phyloP scores from a whole-genome alignment of 495 filamentous ascomycete species.

The Trypethelium eluteriae region DNA sequence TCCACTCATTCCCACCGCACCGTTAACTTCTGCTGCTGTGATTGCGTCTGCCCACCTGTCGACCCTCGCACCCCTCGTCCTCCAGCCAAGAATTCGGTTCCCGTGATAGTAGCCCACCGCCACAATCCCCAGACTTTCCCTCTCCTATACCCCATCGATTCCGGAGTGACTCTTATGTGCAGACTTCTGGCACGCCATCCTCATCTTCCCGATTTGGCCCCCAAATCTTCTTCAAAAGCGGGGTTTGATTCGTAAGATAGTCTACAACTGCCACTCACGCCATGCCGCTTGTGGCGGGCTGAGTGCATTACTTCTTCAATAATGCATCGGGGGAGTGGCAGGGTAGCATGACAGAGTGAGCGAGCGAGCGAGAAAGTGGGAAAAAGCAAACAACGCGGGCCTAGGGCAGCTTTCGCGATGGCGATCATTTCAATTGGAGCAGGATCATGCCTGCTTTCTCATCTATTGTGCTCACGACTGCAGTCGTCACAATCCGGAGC shows the following conservation, averaged over 20 bases:
- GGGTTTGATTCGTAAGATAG: slow-evolving; percentile 4
- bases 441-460: slow-evolving; percentile 5
- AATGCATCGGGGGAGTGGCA: too few species aligned
- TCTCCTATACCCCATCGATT: background rate
- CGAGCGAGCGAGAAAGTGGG: background rate
- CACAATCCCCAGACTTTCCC: background rate
- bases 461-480: background rate
- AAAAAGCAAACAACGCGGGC: slow-evolving; percentile 4
- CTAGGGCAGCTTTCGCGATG: background rate
- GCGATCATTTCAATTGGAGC: background rate
- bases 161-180: background rate
- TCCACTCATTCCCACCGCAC: background rate
- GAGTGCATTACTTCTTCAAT: too few species aligned
- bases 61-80: background rate
- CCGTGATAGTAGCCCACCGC: background rate
- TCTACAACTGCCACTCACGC: background rate
- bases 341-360: background rate
- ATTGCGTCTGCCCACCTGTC: background rate
- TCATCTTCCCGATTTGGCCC: background rate
- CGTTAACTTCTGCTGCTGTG: background rate
- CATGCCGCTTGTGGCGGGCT: background rate
- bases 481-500: background rate
- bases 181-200: background rate
- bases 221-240: background rate
- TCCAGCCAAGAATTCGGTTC: background rate